A percentile compares a stretch with the other conserved stretches of the same genome.
phyloP scores from a whole-genome alignment of 2,329 filamentous ascomycete species.

The Fusarium torulosum region DNA sequence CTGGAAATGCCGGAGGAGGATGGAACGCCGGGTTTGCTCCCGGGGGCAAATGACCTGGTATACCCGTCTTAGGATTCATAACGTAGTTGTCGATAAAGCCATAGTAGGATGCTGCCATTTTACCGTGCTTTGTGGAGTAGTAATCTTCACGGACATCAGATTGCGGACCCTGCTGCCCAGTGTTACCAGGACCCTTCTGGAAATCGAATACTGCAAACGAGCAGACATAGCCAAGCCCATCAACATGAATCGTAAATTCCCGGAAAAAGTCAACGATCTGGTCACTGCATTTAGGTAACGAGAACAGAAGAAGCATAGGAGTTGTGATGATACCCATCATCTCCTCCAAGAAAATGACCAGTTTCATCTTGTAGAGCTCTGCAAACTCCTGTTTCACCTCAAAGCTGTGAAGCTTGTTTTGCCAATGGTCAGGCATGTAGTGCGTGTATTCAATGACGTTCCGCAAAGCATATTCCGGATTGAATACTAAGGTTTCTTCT shows the following conservation, averaged over 20 bases:
- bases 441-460: constrained; percentile 94
- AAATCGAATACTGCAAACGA: constrained; percentile 98
- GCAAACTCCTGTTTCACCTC: constrained; percentile 94
- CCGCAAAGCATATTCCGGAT: constrained; percentile 88
- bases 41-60: constrained; percentile 70
- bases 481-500: constrained; percentile 89
- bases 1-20: constrained; percentile 80
- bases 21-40: constrained; percentile 71
- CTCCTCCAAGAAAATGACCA: constrained; percentile 92
- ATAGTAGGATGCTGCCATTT: constrained; percentile 98
- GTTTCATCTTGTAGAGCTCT: constrained; percentile 89
- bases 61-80: constrained; percentile 76
- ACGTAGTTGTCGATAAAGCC: constrained; percentile 95
- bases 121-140: constrained; percentile 93
- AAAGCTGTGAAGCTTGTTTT: constrained; percentile 88
- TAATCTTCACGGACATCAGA: constrained; percentile 89
- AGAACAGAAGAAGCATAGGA: constrained; percentile 88
- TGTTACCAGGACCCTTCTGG: constrained; percentile 76
- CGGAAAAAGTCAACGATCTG: constrained; percentile 97
- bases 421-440: constrained; percentile 91
- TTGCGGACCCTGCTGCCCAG: constrained; percentile 54
- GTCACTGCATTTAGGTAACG: constrained; percentile 88
- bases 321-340: constrained; percentile 92
- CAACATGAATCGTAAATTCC: constrained; percentile 96
- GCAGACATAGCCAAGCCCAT: constrained; percentile 95